phyloP scores from a whole-genome alignment of 805 yeast genomes.

The Zygosaccharomyces gambellarensis region DNA sequence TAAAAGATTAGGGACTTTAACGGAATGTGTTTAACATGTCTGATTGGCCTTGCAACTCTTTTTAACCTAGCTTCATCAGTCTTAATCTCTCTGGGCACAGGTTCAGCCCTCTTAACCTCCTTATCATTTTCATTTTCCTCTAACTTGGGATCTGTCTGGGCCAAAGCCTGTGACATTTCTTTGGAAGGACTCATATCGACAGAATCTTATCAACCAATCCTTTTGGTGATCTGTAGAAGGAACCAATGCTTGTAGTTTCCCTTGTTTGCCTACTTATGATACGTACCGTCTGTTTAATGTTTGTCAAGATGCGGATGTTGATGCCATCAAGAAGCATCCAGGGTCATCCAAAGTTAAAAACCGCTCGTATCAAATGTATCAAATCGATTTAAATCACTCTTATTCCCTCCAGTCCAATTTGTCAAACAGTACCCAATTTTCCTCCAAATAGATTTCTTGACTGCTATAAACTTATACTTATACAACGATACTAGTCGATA shows the following conservation, averaged over 20 bases:
- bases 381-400: neutral
- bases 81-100: constrained; percentile 28
- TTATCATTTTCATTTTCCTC: constrained; percentile 9
- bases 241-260: neutral
- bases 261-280: neutral
- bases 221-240: neutral
- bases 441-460: neutral
- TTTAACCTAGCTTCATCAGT: constrained; percentile 23
- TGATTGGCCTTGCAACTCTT: constrained; percentile 44
- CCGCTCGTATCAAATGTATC: neutral
- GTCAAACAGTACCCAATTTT: neutral
- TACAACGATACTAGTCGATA: neutral
- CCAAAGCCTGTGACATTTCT: constrained; percentile 9
- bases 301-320: neutral
- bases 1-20: constrained; percentile 43
- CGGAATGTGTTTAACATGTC: constrained; percentile 49
- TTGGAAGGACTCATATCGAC: neutral
- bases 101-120: constrained; percentile 16
- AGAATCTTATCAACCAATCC: neutral
- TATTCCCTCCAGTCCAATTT: neutral
- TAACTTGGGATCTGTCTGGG: constrained; percentile 21
- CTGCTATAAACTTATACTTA: neutral
- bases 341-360: neutral
- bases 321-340: neutral
- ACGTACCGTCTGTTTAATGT: neutral